Conservation (phyloP, 2,329 filamentous ascomycete genomes). For the Alternaria rosae region DNA sequence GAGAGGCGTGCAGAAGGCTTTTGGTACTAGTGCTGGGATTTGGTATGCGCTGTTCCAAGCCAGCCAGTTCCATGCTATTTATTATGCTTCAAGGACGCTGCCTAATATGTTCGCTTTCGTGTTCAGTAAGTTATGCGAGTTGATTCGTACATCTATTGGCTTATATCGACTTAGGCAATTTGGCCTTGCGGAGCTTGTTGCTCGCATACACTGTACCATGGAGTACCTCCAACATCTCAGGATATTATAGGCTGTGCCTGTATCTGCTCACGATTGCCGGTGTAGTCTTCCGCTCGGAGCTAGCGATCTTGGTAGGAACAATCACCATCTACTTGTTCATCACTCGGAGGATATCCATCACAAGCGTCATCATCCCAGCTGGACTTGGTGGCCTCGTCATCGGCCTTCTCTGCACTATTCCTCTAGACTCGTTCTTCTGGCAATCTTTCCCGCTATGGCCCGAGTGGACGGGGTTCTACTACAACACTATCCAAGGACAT, state of each 20-base stretch:
- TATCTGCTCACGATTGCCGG: conserved; percentile 80
- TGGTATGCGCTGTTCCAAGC: conserved; percentile 84
- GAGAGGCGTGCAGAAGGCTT: conserved; percentile 68
- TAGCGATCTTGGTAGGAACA: conserved; percentile 79
- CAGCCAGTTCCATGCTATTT: conserved; percentile 90
- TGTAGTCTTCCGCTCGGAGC: conserved; percentile 86
- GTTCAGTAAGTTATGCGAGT: conserved; percentile 66
- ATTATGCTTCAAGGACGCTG: conserved; percentile 88
- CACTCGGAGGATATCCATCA: conserved; percentile 61
- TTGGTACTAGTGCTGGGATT: conserved; percentile 71
- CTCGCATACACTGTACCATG: conserved; percentile 53
- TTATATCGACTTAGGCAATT: conserved; percentile 61
- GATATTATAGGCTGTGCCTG: conserved; percentile 69
- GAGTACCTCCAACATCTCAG: conserved; percentile 46
- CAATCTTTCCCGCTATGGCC: conserved; percentile 81
- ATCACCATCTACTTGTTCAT: conserved; percentile 71
- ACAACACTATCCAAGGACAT: conserved; percentile 85
- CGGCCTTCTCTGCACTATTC: conserved; percentile 73
- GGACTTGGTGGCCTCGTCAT: conserved; percentile 70
- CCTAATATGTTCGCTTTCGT: conserved; percentile 97
- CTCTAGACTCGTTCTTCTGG: conserved; percentile 94
- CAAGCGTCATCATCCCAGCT: conserved; percentile 68
- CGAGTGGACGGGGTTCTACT: conserved; percentile 87
- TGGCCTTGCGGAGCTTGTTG: conserved; percentile 65
- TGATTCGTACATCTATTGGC: not conserved